Base-by-base conservation (phyloP, 805 yeast species). In the Candida argentea region DNA sequence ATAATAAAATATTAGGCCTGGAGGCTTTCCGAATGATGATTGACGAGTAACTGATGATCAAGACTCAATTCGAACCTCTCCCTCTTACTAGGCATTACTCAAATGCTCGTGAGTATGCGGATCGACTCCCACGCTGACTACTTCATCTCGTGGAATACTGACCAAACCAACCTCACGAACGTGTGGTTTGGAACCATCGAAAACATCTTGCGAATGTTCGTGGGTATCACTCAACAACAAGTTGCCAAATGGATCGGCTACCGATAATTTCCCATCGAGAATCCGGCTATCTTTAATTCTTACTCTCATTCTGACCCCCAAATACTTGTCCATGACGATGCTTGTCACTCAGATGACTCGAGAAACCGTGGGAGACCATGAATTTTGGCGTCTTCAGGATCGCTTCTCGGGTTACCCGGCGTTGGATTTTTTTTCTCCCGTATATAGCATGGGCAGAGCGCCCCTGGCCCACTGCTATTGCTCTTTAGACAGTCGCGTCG, bases 171-270 rank as follows among this genome's bases (percentile, higher is more conserved):
- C 29, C 24, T 43, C 49, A 31, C 54, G 25, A 19, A 34, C 32
- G 30, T 52, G 60, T 10, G 27, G n/a, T 9, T 31, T 36, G 4
- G 35, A 26, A 2, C 37, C 28, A 25, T 48, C 36, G 12, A 57
- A 28, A 24, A 34, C 42, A 31, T 56, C 63, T 4, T 21, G 29
- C 1, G 59, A 47, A 9, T 46, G 49, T 32, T 61, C 68, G 26
- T 30, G 40, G 5, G 50, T 56, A 29, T 57, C 48, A n/a, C 55
- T 44, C 26, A 61, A 29, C 8, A 61, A 42, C 25, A 61, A 32
- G 35, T 61, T 60, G 4, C 68, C 68, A 40, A 58, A 61, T 1
- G 65, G 65, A 34, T 61, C 68, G 10, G 61, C 50, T 1, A 52
- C 65, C 1, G 64, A 50, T 26, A 61, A 43, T 3, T 52, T 35